Conservation (phyloP, 768 basidiomycete species). For the Psilocybe azurescens region DNA sequence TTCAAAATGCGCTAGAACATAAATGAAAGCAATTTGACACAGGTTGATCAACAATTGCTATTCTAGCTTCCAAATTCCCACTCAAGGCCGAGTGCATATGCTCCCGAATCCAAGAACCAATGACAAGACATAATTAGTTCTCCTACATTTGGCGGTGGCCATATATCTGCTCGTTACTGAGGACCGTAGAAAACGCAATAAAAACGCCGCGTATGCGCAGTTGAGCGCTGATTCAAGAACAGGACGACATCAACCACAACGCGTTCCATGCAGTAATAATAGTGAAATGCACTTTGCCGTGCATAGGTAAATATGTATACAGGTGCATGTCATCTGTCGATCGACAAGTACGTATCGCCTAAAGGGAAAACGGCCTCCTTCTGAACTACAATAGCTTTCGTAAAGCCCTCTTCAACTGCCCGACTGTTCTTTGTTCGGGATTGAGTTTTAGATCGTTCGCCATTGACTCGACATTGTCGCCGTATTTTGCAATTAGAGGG, state of each 20-base stretch:
- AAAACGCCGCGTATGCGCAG: neutral
- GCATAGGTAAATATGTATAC: conserved; percentile 3
- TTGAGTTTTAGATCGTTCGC: conserved; percentile 81
- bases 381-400: conserved; percentile 51
- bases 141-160: no score
- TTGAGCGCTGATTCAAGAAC: neutral
- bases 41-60: conserved; percentile 20
- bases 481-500: conserved; percentile 71
- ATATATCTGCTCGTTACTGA: no score
- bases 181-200: neutral
- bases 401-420: conserved; percentile 72
- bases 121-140: neutral
- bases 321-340: conserved; percentile 17
- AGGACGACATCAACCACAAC: neutral
- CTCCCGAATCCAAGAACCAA: conserved; percentile 5
- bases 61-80: conserved; percentile 25
- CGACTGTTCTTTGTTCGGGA: conserved; percentile 82
- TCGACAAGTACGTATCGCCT: conserved; percentile 9
- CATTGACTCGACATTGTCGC: conserved; percentile 77
- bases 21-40: conserved; percentile 24
- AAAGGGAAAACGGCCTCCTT: conserved; percentile 7
- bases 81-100: conserved; percentile 14
- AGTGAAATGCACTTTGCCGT: neutral
- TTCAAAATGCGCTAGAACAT: conserved; percentile 24
- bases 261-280: neutral